Base-by-base conservation (phyloP, 352 stramenopile genomes). In the Pythium rhizo-oryzae region DNA sequence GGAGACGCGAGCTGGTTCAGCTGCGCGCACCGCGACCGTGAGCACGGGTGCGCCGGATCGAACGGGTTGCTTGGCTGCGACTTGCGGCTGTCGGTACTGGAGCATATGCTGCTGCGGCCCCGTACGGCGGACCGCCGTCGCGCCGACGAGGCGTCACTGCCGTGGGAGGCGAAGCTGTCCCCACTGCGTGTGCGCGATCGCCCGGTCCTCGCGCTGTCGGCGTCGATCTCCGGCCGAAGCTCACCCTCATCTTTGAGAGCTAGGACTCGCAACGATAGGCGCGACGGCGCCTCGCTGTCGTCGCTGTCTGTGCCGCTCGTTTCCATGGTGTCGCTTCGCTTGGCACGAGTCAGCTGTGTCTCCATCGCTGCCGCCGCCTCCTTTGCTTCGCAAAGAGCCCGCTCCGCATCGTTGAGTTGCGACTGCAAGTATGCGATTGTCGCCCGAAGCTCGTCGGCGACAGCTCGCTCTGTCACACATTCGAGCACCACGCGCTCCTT, bases 261-360 rank as follows among this genome's bases (percentile, higher is more conserved):
- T 18, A 50, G 23, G 23, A 50, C 54, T 19, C 43, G n/a, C 54
- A 61, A 23, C 21, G 54, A 61, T 4, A 61, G 54, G 12, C 35
- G 11, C 5, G 24, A 37, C 18, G 54, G 54, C 8, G 37, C 46
- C 12, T 61, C 54, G 21, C 54, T 61, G 19, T 51, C 54, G 37
- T 61, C 54, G 19, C 33, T 51, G 23, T 61, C 54, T 15, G 54
- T 61, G 35, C 54, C 54, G 23, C 54, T 61, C 15, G 54, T 61
- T 51, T 61, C 54, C 54, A 61, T 49, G 8, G 54, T 61, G 54
- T 41, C 54, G 54, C 54, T 61, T 23, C 54, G 47, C 24, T 66
- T 66, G 37, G 49, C 39, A 23, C 53, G 49, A 33, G 44, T 66
- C 21, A 57, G 13, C 21, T 46, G 46, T 12, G 59, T 41, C 30